Percentiles rank a stretch among this genome's conserved stretches.
Conservation (phyloP, 495 filamentous ascomycete species). For the Xylaria venustula region DNA sequence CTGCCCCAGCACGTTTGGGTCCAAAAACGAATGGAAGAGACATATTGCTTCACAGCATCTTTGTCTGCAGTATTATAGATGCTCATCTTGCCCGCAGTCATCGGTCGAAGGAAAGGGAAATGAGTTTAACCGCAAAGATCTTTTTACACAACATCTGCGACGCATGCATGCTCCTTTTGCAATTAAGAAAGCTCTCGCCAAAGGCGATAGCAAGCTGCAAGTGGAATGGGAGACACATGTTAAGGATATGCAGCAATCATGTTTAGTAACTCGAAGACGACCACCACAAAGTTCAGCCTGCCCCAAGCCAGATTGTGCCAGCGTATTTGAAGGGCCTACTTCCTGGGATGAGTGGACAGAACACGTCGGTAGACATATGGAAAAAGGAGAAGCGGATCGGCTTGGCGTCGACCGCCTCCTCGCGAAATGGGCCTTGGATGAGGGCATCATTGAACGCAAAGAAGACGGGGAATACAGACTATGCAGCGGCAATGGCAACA, state of each 20-base stretch:
- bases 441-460: conserved; percentile 56
- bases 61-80: conserved; percentile 79
- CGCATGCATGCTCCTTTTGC: conserved; percentile 75
- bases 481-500: conserved; percentile 30
- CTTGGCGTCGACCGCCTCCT: conserved; percentile 52
- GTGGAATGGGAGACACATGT: conserved; percentile 55
- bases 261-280: conserved; percentile 63
- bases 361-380: conserved; percentile 88
- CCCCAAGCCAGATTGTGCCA: conserved; percentile 63
- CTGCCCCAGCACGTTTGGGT: conserved; percentile 81
- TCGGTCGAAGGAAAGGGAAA: conserved; percentile 57
- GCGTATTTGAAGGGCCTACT: conserved; percentile 64
- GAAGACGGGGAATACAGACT: conserved; percentile 51
- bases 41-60: conserved; percentile 90
- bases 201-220: conserved; percentile 52
- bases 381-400: conserved; percentile 55
- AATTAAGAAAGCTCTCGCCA: conserved; percentile 48
- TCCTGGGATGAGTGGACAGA: conserved; percentile 90
- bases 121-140: conserved; percentile 85
- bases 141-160: conserved; percentile 92
- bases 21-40: conserved; percentile 96
- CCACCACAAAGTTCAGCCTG: conserved; percentile 70
- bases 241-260: conserved; percentile 63
- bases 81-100: conserved; percentile 68
- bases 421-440: conserved; percentile 55